These are phyloP conservation scores for Insectozyma bohioensis DNA, from an alignment of 1,139 yeast genomes.

Conservation along the genomic window DNA sequence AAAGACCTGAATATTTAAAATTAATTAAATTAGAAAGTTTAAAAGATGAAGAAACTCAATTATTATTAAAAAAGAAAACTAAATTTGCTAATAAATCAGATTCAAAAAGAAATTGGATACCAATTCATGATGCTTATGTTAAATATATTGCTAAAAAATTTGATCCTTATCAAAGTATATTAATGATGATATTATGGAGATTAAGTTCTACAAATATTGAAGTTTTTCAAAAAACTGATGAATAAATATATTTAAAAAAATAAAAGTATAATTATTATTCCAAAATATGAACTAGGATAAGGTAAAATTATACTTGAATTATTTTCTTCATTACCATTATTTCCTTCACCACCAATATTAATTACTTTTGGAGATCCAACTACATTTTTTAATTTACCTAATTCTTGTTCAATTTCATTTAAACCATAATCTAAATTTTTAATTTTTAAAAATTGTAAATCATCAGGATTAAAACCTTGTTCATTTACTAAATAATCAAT, in stretches of 20 bases:
- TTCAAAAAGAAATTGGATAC: constrained; percentile 55
- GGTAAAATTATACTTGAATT: neutral
- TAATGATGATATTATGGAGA: constrained; percentile 78
- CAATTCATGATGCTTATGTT: constrained; percentile 59
- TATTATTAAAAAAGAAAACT: constrained; percentile 32
- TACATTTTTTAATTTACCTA: constrained; percentile 28
- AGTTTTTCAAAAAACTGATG: constrained; percentile 28
- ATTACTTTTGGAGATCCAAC: constrained; percentile 19
- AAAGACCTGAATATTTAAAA: constrained; percentile 51
- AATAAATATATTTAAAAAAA: constrained; percentile 7
- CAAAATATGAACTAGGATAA: constrained; percentile 8
- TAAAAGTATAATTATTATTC: constrained; percentile 6
- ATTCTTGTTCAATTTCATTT: constrained; percentile 39
- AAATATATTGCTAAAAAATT: constrained; percentile 56
- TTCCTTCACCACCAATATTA: constrained; percentile 36
- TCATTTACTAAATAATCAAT: constrained; percentile 26
- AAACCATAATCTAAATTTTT: constrained; percentile 34
- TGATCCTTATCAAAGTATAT: constrained; percentile 65
- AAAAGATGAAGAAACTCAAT: constrained; percentile 28
- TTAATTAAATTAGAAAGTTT: constrained; percentile 37
- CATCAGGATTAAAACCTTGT: constrained; percentile 29
- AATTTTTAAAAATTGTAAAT: constrained; percentile 26
- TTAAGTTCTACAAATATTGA: constrained; percentile 59
- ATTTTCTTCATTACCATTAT: constrained; percentile 1
- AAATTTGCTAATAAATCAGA: constrained; percentile 39